phyloP scores from a whole-genome alignment of 768 basidiomycete species.

The Fistulinella prunicolor region DNA sequence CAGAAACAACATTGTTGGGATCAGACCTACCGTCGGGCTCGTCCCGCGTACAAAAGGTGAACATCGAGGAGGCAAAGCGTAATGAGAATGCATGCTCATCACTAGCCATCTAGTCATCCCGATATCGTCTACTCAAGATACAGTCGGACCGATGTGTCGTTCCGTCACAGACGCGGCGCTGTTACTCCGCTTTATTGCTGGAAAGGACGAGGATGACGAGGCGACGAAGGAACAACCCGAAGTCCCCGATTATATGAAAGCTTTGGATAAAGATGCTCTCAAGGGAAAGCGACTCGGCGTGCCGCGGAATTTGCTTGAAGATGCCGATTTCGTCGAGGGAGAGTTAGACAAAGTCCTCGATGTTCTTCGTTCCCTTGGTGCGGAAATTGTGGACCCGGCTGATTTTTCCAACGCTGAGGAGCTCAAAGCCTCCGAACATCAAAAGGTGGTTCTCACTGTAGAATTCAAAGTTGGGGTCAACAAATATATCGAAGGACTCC shows the following conservation, averaged over 20 bases:
- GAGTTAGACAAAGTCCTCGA: conserved; percentile 41
- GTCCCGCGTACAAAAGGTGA: conserved; percentile 38
- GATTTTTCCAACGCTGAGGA: conserved; percentile 56
- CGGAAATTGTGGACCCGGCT: conserved; percentile 58
- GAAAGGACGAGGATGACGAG: conserved; percentile 50
- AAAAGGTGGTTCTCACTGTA: conserved; percentile 47
- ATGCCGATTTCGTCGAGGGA: conserved; percentile 24
- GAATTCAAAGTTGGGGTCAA: conserved; percentile 65
- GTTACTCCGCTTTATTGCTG: conserved; percentile 52
- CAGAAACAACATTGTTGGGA: conserved; percentile 42
- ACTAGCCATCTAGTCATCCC: conserved; percentile 44
- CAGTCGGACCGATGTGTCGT: conserved; percentile 55
- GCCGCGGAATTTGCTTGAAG: conserved; percentile 36
- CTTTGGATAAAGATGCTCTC: conserved; percentile 47
- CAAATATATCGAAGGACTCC: conserved; percentile 43
- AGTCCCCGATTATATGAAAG: conserved; percentile 56
- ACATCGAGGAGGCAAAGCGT: neutral
- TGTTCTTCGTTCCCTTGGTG: conserved; percentile 38
- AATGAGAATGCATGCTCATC: neutral
- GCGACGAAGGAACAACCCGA: conserved; percentile 50
- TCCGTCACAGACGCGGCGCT: conserved; percentile 54
- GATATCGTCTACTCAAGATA: conserved; percentile 56
- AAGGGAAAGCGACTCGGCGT: conserved; percentile 54
- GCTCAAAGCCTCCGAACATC: conserved; percentile 44
- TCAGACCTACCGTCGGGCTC: conserved; percentile 40